These are phyloP conservation scores for Auricularia sp. DNA, from an alignment of 768 basidiomycete species.

Conservation along the genomic window DNA sequence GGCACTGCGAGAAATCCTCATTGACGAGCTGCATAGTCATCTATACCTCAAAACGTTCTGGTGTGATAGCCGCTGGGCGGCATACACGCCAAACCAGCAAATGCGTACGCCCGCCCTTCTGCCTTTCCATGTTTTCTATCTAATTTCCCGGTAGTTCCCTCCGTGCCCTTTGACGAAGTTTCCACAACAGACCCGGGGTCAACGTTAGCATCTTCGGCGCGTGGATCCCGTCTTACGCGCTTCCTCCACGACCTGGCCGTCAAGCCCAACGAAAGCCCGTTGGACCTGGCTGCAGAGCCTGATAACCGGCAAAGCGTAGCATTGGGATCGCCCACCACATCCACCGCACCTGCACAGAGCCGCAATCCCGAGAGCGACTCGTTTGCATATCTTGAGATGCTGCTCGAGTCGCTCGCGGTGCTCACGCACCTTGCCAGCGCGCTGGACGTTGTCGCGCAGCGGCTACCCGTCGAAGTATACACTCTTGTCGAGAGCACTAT, in stretches of 20 bases:
- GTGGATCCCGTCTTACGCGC: slow-evolving; percentile 30
- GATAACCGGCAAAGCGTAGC: slow-evolving; percentile 11
- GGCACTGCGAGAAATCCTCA: slow-evolving; percentile 85
- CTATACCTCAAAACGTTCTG: slow-evolving; percentile 96
- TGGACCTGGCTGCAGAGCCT: slow-evolving; percentile 42
- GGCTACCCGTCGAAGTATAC: slow-evolving; percentile 76
- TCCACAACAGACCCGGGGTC: slow-evolving; percentile 2
- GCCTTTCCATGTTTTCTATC: slow-evolving; percentile 7
- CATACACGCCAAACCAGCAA: slow-evolving; percentile 74
- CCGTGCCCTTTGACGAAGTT: slow-evolving; percentile 55
- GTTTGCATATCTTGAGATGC: slow-evolving; percentile 84
- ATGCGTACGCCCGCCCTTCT: slow-evolving; percentile 41
- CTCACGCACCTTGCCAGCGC: slow-evolving; percentile 80
- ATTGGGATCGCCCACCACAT: slow-evolving; percentile 13
- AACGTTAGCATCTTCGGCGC: slow-evolving; percentile 30
- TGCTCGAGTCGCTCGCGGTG: slow-evolving; percentile 87
- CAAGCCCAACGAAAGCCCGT: slow-evolving; percentile 70
- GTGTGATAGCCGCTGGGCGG: slow-evolving; percentile 86
- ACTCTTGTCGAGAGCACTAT: slow-evolving; percentile 76
- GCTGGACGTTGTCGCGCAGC: slow-evolving; percentile 74
- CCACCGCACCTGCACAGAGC: slow-evolving; percentile 17
- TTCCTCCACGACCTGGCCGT: slow-evolving; percentile 57
- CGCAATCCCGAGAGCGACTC: slow-evolving; percentile 85
- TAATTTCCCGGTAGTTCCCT: slow-evolving; percentile 39
- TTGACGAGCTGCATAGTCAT: slow-evolving; percentile 94